Percentiles rank a stretch among this genome's conserved stretches.
Evolutionary conservation across 2,329 filamentous ascomycete genomes (phyloP).

Genomic region (Colletotrichum filicis): DNA sequence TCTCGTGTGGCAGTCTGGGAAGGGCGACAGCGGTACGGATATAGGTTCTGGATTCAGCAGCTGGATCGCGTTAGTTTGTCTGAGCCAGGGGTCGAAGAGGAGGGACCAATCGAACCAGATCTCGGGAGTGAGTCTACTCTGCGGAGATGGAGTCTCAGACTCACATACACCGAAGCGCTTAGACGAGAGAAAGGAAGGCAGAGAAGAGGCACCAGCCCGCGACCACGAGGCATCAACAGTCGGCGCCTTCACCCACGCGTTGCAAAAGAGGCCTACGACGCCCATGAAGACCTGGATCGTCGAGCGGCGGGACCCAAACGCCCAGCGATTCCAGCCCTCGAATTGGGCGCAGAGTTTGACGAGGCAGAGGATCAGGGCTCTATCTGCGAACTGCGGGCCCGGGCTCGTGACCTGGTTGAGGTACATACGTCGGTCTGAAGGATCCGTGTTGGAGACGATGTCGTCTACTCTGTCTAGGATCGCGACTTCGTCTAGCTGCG

Average conservation of each 20-base stretch:
- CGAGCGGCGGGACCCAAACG: background rate
- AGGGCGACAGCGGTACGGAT: background rate
- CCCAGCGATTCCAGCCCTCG: constrained; percentile 14
- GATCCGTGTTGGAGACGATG: background rate
- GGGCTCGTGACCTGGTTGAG: constrained; percentile 7
- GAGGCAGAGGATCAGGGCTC: constrained; percentile 16
- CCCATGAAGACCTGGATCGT: background rate
- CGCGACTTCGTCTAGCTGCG: background rate
- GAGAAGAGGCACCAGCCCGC: background rate
- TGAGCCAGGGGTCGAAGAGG: constrained; percentile 28
- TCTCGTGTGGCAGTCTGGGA: background rate
- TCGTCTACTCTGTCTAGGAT: background rate
- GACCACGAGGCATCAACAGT: constrained; percentile 14
- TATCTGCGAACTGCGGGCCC: constrained; percentile 9
- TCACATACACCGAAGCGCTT: background rate
- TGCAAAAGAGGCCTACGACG: constrained; percentile 27
- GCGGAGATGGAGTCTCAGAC: background rate
- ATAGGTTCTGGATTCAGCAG: background rate
- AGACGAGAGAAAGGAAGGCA: background rate
- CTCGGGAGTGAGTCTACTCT: constrained; percentile 12
- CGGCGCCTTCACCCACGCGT: constrained; percentile 24
- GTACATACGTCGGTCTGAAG: background rate
- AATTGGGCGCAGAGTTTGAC: constrained; percentile 21
- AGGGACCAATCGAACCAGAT: constrained; percentile 29
- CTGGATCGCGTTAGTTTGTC: constrained; percentile 15